phyloP scores from a whole-genome alignment of 2,329 filamentous ascomycete species.

The Aspergillus fijiensis region DNA sequence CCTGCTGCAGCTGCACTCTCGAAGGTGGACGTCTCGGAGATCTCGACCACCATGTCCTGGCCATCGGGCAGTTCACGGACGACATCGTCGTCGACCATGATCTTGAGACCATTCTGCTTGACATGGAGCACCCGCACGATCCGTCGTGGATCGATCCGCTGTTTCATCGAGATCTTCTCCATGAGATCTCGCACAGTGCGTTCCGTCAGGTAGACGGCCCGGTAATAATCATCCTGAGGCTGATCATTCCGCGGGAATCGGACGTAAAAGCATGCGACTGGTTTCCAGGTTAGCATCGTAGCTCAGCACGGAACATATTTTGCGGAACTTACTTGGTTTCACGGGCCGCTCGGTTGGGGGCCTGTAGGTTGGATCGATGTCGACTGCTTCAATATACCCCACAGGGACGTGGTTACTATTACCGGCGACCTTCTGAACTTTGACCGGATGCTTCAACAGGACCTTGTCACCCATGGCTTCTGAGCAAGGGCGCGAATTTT shows the following conservation, averaged over 20 bases:
- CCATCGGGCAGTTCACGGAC: constrained; percentile 81
- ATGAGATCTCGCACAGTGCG: constrained; percentile 75
- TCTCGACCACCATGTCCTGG: constrained; percentile 78
- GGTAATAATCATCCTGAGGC: constrained; percentile 64
- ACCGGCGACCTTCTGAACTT: constrained; percentile 29
- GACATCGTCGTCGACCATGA: constrained; percentile 88
- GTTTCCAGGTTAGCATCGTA: constrained; percentile 32
- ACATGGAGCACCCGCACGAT: constrained; percentile 71
- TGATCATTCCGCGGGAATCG: constrained; percentile 56
- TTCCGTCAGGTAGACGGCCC: constrained; percentile 80
- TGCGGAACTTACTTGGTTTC: constrained; percentile 59
- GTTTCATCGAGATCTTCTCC: constrained; percentile 72
- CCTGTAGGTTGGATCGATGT: constrained; percentile 82
- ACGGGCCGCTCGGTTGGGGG: constrained; percentile 70
- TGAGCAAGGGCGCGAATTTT: constrained; percentile 24
- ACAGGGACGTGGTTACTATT: constrained; percentile 51
- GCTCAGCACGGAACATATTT: neutral
- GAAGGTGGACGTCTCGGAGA: constrained; percentile 59
- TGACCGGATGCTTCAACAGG: constrained; percentile 29
- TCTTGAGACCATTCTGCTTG: constrained; percentile 71
- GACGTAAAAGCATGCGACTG: constrained; percentile 86
- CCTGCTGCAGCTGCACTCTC: constrained; percentile 27
- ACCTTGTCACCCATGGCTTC: constrained; percentile 22
- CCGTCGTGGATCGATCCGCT: constrained; percentile 70
- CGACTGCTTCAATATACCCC: constrained; percentile 87